A percentile compares a stretch with the other conserved stretches of the same genome.
phyloP scores from a whole-genome alignment of 2,329 filamentous ascomycete species.

The Fusarium sarcochroum region DNA sequence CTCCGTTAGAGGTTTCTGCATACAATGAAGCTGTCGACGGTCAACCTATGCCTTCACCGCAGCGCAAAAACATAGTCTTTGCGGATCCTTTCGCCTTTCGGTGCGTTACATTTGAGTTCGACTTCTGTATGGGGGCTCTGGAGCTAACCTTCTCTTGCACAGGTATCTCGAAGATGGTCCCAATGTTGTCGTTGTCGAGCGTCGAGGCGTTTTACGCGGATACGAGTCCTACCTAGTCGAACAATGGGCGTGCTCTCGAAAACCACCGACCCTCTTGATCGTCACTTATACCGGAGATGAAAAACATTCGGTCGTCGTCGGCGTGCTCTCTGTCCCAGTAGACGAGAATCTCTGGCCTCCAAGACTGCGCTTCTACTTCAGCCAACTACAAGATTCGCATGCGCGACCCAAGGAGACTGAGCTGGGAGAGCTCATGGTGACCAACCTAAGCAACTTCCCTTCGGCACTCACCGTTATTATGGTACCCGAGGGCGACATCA shows the following conservation, averaged over 20 bases:
- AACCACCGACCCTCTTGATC: constrained; percentile 91
- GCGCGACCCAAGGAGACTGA: constrained; percentile 85
- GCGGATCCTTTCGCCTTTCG: constrained; percentile 71
- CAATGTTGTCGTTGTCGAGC: constrained; percentile 80
- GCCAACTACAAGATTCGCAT: constrained; percentile 86
- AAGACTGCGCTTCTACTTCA: constrained; percentile 85
- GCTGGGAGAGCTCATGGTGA: constrained; percentile 90
- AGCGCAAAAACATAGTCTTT: constrained; percentile 66
- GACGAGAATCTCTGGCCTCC: constrained; percentile 86
- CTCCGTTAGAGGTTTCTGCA: constrained; percentile 35
- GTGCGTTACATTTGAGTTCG: constrained; percentile 52
- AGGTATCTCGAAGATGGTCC: constrained; percentile 90
- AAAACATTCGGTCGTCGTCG: constrained; percentile 82
- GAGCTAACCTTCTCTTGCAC: constrained; percentile 22
- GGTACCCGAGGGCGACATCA: constrained; percentile 88
- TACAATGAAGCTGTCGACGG: constrained; percentile 34
- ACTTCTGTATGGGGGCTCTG: background rate
- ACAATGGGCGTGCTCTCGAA: constrained; percentile 95
- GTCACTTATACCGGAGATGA: constrained; percentile 93
- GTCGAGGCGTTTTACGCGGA: constrained; percentile 77
- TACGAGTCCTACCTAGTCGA: constrained; percentile 97
- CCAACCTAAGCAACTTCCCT: constrained; percentile 92
- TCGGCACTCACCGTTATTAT: constrained; percentile 93
- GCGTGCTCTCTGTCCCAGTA: constrained; percentile 84
- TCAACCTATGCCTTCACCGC: constrained; percentile 29